Evolutionary conservation across 1,284 basidiomycete genomes (phyloP).

Genomic region (Papiliotrema terrestris): DNA sequence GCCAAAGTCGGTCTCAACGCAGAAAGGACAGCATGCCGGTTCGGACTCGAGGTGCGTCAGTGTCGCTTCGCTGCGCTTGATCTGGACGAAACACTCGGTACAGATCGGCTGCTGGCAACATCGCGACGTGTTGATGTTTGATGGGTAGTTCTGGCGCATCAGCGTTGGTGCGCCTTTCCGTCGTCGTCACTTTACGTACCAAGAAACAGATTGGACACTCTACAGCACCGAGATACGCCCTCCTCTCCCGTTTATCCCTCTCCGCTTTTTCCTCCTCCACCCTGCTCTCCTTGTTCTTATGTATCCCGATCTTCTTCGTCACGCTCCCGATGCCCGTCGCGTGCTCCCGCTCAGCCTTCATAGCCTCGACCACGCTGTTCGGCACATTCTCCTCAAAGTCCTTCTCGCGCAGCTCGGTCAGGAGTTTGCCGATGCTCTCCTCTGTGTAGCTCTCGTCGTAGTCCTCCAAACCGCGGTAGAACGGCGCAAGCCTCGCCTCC

Average conservation of each 20-base stretch:
- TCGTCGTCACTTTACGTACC: slow-evolving; percentile 57
- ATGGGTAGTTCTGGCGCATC: slow-evolving; percentile 63
- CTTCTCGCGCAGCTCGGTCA: slow-evolving; percentile 37
- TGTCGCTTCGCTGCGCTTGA: slow-evolving; percentile 92
- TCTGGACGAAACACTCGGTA: slow-evolving; percentile 98
- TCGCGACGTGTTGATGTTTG: slow-evolving; percentile 92
- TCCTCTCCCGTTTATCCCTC: slow-evolving; percentile 64
- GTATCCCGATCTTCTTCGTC: slow-evolving; percentile 30
- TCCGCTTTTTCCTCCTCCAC: slow-evolving; percentile 29
- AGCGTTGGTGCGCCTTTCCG: background rate
- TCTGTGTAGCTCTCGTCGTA: slow-evolving; percentile 82
- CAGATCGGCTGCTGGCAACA: slow-evolving; percentile 99
- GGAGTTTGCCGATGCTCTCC: slow-evolving; percentile 62
- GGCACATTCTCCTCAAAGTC: slow-evolving; percentile 35
- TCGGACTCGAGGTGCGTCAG: slow-evolving; percentile 86
- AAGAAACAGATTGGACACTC: slow-evolving; percentile 99
- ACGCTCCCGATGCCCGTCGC: slow-evolving; percentile 17
- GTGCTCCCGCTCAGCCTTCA: slow-evolving; percentile 35
- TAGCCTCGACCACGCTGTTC: slow-evolving; percentile 30
- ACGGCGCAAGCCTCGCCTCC: slow-evolving; percentile 84
- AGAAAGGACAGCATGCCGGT: slow-evolving; percentile 93
- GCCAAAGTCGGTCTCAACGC: slow-evolving; percentile 94
- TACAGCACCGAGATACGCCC: slow-evolving; percentile 76
- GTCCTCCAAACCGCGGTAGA: slow-evolving; percentile 92
- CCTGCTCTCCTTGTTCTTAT: slow-evolving; percentile 6